Percentiles rank a stretch among this genome's conserved stretches.
Evolutionary conservation across 2,329 filamentous ascomycete species (phyloP).

Genomic region (Pestalotiopsis sp.): DNA sequence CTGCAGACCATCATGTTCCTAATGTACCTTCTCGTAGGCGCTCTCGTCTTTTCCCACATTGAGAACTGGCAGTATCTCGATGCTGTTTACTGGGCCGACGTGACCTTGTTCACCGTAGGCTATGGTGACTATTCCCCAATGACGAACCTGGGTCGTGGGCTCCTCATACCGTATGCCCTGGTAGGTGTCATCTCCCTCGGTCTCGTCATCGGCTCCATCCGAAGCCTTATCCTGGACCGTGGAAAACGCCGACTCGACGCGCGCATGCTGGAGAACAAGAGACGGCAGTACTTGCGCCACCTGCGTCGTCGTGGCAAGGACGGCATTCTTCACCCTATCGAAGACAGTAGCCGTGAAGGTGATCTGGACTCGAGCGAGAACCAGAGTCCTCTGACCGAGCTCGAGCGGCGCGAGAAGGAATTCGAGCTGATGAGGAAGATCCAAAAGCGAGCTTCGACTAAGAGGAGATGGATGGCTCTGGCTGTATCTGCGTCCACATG

Average conservation of each 20-base stretch:
- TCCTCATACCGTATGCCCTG: conserved; percentile 83
- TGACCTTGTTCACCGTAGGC: conserved; percentile 68
- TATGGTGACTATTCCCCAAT: conserved; percentile 58
- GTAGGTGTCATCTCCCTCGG: conserved; percentile 81
- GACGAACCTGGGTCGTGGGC: conserved; percentile 62
- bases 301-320: conserved; percentile 50
- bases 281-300: conserved; percentile 48
- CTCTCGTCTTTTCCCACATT: conserved; percentile 72
- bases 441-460: conserved; percentile 65
- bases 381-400: conserved; percentile 42
- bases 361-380: conserved; percentile 20
- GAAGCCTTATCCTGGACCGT: conserved; percentile 64
- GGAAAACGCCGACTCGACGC: conserved; percentile 57
- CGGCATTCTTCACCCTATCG: conserved; percentile 53
- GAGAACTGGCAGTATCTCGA: conserved; percentile 80
- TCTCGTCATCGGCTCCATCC: conserved; percentile 80
- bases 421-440: conserved; percentile 84
- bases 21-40: conserved; percentile 78
- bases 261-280: conserved; percentile 63
- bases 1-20: conserved; percentile 88
- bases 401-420: conserved; percentile 67
- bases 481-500: conserved; percentile 70
- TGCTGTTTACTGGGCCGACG: conserved; percentile 77
- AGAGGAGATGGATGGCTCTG: conserved; percentile 76
- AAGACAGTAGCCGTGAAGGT: conserved; percentile 22